These are phyloP conservation scores for Linum tenue DNA, from an alignment of 345 rosid genomes.

Conservation along the genomic window DNA sequence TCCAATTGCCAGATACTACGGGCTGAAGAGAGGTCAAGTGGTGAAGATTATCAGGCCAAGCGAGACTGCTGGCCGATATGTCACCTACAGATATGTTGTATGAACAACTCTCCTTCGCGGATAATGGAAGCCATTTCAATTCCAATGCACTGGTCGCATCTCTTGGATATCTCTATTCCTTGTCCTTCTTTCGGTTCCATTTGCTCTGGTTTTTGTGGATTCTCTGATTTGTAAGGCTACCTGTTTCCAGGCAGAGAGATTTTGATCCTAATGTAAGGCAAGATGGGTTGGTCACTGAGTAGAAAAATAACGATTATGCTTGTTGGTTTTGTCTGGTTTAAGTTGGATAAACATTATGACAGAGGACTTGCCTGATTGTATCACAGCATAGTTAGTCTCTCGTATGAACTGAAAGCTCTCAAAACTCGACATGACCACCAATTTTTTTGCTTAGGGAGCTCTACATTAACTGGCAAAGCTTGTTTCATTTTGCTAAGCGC, in stretches of 20 bases:
- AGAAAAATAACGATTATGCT: too few species aligned
- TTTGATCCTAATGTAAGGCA: too few species aligned
- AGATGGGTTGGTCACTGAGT: too few species aligned
- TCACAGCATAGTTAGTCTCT: too few species aligned
- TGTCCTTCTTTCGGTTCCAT: not conserved
- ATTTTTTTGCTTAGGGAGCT: too few species aligned
- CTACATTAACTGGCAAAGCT: too few species aligned
- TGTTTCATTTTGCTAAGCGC: too few species aligned
- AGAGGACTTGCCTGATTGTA: too few species aligned
- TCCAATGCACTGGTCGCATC: not conserved
- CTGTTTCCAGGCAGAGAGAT: not conserved
- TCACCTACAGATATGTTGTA: constrained; percentile 56
- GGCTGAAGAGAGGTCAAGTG: constrained; percentile 63
- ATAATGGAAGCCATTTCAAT: not conserved
- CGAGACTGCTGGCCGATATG: constrained; percentile 65
- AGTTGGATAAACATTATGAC: too few species aligned
- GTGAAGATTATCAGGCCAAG: constrained; percentile 65
- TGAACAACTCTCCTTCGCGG: constrained; percentile 9
- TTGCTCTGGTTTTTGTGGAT: not conserved
- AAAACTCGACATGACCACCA: too few species aligned
- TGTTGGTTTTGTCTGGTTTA: too few species aligned
- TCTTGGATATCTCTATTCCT: not conserved
- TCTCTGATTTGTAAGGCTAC: not conserved
- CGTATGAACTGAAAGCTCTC: too few species aligned
- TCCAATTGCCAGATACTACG: constrained; percentile 61